Percentiles rank a stretch among this genome's conserved stretches.
phyloP scores from a whole-genome alignment of 441 rosid species.

The Gossypium aridum region DNA sequence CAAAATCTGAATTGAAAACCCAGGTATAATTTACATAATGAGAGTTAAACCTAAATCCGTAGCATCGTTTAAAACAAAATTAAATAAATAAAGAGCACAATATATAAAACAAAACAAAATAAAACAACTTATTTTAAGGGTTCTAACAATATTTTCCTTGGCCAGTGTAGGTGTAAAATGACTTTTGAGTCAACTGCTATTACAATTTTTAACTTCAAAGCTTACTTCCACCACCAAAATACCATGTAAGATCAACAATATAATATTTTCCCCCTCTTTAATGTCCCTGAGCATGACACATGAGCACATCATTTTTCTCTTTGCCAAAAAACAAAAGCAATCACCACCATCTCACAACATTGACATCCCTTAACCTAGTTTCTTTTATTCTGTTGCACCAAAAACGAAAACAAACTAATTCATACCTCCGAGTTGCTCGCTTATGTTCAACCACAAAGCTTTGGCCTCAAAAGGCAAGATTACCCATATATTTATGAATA shows the following conservation, averaged over 20 bases:
- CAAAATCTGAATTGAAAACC: too few species aligned
- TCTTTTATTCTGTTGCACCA: not conserved
- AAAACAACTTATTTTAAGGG: not conserved
- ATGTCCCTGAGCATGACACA: not conserved
- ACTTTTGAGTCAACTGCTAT: not conserved
- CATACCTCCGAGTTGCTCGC: not conserved
- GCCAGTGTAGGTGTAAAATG: too few species aligned
- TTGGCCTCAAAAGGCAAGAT: not conserved
- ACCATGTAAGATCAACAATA: not conserved
- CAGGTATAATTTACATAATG: too few species aligned
- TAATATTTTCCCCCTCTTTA: not conserved
- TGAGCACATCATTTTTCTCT: not conserved
- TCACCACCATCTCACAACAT: not conserved
- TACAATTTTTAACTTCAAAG: not conserved
- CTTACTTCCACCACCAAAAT: not conserved
- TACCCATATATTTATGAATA: not conserved
- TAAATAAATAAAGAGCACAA: too few species aligned
- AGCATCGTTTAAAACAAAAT: too few species aligned
- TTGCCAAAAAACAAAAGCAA: not conserved
- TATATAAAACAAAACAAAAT: not conserved
- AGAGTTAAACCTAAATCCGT: too few species aligned
- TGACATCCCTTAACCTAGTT: not conserved
- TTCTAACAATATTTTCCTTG: too few species aligned
- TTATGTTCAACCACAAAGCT: not conserved
- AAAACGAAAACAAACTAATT: not conserved